A percentile compares a stretch with the other conserved stretches of the same genome.
Conservation (phyloP, 2,329 filamentous ascomycete genomes). For the Aspergillus persii region DNA sequence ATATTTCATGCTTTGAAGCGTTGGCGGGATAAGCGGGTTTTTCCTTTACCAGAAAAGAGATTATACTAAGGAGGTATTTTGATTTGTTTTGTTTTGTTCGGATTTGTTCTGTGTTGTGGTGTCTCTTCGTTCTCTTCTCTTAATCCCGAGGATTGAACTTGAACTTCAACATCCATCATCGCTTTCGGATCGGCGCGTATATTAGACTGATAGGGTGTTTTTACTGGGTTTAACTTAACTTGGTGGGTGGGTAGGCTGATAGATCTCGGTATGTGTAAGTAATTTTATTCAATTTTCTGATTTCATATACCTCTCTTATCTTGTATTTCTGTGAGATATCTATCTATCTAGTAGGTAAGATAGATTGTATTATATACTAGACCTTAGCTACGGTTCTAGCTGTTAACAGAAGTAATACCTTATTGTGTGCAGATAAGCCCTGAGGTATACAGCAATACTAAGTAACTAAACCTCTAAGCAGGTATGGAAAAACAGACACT, state of each 20-base stretch:
- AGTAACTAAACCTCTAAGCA: too few species aligned
- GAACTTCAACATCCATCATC: neutral
- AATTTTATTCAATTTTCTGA: neutral
- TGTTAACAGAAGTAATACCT: too few species aligned
- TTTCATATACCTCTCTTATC: too few species aligned
- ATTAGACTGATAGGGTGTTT: neutral
- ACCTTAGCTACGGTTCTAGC: too few species aligned
- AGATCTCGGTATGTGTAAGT: neutral
- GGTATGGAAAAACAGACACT: too few species aligned
- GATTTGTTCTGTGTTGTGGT: neutral
- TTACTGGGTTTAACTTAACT: too few species aligned
- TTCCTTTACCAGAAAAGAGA: slow-evolving; percentile 8
- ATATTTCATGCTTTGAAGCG: slow-evolving; percentile 15
- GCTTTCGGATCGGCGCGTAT: neutral
- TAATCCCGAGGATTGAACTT: neutral
- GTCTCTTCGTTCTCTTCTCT: neutral
- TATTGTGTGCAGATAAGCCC: too few species aligned
- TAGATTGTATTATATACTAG: too few species aligned
- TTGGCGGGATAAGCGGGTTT: slow-evolving; percentile 18
- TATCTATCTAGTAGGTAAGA: neutral
- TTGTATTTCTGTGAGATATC: too few species aligned
- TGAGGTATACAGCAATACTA: too few species aligned
- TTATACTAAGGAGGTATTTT: neutral
- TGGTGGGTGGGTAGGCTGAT: neutral
- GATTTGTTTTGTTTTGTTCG: neutral